These are phyloP conservation scores for Tuber aestivum DNA, from an alignment of 495 filamentous ascomycete genomes.

Conservation along the genomic window DNA sequence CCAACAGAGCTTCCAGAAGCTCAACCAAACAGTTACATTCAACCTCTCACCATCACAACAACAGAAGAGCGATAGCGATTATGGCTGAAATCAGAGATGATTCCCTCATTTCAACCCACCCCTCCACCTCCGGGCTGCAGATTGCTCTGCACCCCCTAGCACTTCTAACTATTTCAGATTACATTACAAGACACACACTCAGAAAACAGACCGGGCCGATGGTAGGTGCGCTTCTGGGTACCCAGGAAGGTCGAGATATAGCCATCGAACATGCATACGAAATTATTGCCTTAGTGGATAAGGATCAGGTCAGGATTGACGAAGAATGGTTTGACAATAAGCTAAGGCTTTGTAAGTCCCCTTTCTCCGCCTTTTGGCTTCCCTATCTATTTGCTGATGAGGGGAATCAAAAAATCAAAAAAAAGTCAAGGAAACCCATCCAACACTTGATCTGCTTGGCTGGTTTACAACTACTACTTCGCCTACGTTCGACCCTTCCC, in stretches of 20 bases:
- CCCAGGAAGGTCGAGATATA: slow-evolving; percentile 82
- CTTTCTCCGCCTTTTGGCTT: background rate
- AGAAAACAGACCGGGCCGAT: slow-evolving; percentile 68
- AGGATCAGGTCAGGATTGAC: slow-evolving; percentile 54
- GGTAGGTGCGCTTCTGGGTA: slow-evolving; percentile 78
- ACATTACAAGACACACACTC: slow-evolving; percentile 82
- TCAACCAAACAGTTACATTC: background rate
- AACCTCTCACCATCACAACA: background rate
- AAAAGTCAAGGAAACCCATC: slow-evolving; percentile 81
- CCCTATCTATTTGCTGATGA: slow-evolving; percentile 5
- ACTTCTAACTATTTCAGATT: slow-evolving; percentile 92
- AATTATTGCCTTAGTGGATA: slow-evolving; percentile 52
- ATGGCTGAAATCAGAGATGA: slow-evolving; percentile 1
- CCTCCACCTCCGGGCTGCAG: slow-evolving; percentile 70
- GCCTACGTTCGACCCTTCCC: slow-evolving; percentile 63
- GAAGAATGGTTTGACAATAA: slow-evolving; percentile 69
- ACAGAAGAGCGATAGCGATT: background rate
- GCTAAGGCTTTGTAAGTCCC: slow-evolving; percentile 70
- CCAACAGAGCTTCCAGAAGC: slow-evolving; percentile 2
- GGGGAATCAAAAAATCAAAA: background rate
- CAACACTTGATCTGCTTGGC: slow-evolving; percentile 79
- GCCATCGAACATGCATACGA: slow-evolving; percentile 92
- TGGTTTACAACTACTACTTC: slow-evolving; percentile 75
- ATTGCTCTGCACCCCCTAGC: slow-evolving; percentile 89
- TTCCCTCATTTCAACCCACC: slow-evolving; percentile 55